Base-by-base conservation (phyloP, 1,284 basidiomycete species). In the Trametes pubescens region DNA sequence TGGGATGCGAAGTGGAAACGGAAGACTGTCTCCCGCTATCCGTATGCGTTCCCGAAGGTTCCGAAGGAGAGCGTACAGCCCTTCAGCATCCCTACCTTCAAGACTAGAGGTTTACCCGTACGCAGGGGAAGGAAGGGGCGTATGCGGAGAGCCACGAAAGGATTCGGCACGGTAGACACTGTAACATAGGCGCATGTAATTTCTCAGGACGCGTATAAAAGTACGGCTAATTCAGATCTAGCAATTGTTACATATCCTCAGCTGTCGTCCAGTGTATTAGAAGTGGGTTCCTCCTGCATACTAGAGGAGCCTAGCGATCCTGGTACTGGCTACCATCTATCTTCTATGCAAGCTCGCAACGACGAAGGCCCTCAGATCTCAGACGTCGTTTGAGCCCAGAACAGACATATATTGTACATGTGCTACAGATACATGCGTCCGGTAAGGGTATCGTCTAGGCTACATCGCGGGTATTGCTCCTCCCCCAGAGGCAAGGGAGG, bases 91-190 rank as follows among this genome's bases (percentile, higher is more conserved):
- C 68, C 72, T 5, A 77, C 74, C 13, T 55, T 70, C 46, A 83
- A 82, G 71, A 77, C 75, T 13, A 78, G 75, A 4, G 82, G 83
- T 16, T 70, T 83, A 40, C 82, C 80, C 7, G 29, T 83, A 37
- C 65, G 72, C 54, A 73, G 48, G 35, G 38, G 48, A 24, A 52
- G 16, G 16, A 72, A 70, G 65, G 18, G 38, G 35, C 49, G 51
- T 35, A 49, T 37, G 65, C 22, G 21, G 51, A 47, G 32, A 29
- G n/a, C 18, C 10, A 35, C 11, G 18, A 26, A 21, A 24, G 18
- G 14, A 48, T 11, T 24, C 29, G 14, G 11, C 24, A 24, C 1
- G 29, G 37, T 21, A 18, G 14, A 22, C 16, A 44, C 11, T 44
- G 57, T 44, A 56, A 9, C 24, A 38, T 38, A 61, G 35, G 55